A percentile compares a stretch with the other conserved stretches of the same genome.
Conservation (phyloP, 2,329 filamentous ascomycete species). For the Aspergillus clavatus region DNA sequence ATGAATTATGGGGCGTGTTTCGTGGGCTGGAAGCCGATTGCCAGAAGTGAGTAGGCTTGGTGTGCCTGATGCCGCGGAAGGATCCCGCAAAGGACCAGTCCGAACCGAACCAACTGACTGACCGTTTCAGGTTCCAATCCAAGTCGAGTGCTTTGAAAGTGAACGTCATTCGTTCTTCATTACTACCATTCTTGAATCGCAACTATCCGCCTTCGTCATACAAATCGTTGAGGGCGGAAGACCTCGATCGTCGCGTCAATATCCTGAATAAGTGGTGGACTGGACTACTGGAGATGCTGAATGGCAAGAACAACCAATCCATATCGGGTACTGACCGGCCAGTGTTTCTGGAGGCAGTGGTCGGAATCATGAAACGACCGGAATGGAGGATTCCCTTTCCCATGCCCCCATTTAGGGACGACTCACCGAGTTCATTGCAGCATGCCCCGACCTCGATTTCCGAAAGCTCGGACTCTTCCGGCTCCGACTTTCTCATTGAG, state of each 20-base stretch:
- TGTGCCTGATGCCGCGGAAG: background rate
- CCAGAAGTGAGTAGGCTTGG: constrained; percentile 56
- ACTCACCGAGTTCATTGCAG: constrained; percentile 28
- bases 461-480: constrained; percentile 53
- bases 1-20: constrained; percentile 66
- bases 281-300: constrained; percentile 73
- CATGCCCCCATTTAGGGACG: constrained; percentile 50
- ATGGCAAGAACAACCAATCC: constrained; percentile 68
- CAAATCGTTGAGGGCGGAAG: constrained; percentile 64
- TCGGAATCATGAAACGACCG: constrained; percentile 77
- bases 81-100: background rate
- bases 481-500: constrained; percentile 64
- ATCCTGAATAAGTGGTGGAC: constrained; percentile 92
- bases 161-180: constrained; percentile 63
- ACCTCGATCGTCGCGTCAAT: constrained; percentile 71
- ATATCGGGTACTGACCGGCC: constrained; percentile 81
- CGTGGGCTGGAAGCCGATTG: constrained; percentile 64
- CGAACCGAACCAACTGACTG: constrained; percentile 8
- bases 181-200: constrained; percentile 72
- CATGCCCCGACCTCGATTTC: constrained; percentile 43
- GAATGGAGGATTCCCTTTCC: constrained; percentile 76
- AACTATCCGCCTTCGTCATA: constrained; percentile 66
- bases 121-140: constrained; percentile 56
- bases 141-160: constrained; percentile 72
- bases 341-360: constrained; percentile 70